Conservation (phyloP, 805 yeast genomes). For the Barnettozyma californica region DNA sequence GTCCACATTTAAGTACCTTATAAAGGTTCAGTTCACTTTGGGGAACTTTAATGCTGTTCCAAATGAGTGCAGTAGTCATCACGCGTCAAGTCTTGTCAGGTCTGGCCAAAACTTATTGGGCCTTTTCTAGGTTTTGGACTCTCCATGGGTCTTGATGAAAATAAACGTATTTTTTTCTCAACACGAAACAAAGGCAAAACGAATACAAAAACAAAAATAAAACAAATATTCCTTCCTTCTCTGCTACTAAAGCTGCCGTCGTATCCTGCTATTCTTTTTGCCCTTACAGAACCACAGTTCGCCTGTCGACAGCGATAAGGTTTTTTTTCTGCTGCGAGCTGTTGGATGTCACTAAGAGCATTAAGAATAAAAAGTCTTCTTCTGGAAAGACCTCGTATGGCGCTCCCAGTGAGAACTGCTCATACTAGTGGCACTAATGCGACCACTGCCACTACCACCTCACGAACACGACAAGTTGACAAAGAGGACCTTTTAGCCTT, state of each 20-base stretch:
- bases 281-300: not conserved
- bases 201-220: not conserved
- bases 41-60: conserved; percentile 18
- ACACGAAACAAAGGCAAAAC: not conserved
- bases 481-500: conserved; percentile 19
- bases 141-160: too few species aligned
- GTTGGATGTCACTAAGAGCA: not conserved
- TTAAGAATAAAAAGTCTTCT: not conserved
- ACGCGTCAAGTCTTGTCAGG: not conserved
- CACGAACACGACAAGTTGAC: conserved; percentile 9
- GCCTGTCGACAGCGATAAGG: not conserved
- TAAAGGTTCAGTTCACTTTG: conserved; percentile 49
- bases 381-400: not conserved
- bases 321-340: not conserved
- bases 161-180: too few species aligned
- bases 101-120: too few species aligned
- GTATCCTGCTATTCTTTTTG: not conserved
- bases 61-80: conserved; percentile 8
- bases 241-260: not conserved
- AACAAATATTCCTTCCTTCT: not conserved
- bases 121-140: too few species aligned
- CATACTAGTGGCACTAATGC: not conserved
- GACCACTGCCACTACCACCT: not conserved
- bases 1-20: conserved; percentile 77
- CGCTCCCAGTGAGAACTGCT: not conserved